Evolutionary conservation across 352 stramenopile genomes (phyloP), one percentile per base, ranked within the genome.

Genomic region (Plasmopara halstedii): DNA sequence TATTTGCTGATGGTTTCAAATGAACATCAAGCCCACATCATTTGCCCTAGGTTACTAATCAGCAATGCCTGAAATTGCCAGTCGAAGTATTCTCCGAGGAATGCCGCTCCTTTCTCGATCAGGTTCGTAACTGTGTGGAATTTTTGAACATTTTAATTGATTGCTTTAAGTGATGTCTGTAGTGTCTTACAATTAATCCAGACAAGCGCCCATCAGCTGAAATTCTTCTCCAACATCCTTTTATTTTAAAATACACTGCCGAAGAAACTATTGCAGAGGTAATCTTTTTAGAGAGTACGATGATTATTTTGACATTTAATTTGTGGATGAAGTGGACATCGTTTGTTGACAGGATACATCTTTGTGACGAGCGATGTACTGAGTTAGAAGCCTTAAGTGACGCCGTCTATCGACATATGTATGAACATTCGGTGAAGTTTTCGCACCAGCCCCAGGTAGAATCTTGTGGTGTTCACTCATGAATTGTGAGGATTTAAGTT

Each of bases 1-100:
- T 29, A 29, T n/a, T n/a, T n/a, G n/a, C n/a, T n/a, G n/a, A n/a
- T n/a, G n/a, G n/a, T n/a, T n/a, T n/a, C n/a, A n/a, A n/a, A n/a
- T n/a, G n/a, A n/a, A n/a, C n/a, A n/a, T n/a, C n/a, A n/a, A n/a
- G n/a, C n/a, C n/a, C n/a, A n/a, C n/a, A n/a, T n/a, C n/a, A n/a
- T n/a, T n/a, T n/a, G n/a, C n/a, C n/a, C n/a, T n/a, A 92, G 80
- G 77, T 90, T 35, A 73, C 74, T 32, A 91, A 93, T 46, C 73
- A 93, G 44, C 56, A 84, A 50, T 79, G 69, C 35, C 46, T 93
- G 7, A 70, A 80, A 46, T 48, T 93, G 4, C 82, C 80, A 9
- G 50, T 44, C 3, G 72, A 88, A 13, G 50, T 53, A 18, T 90
- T 79, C 62, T 88, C 77, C 2, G 27, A 60, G n/a, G 73, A 85